phyloP scores from a whole-genome alignment of 2,329 filamentous ascomycete genomes.

The Claviceps maximensis region DNA sequence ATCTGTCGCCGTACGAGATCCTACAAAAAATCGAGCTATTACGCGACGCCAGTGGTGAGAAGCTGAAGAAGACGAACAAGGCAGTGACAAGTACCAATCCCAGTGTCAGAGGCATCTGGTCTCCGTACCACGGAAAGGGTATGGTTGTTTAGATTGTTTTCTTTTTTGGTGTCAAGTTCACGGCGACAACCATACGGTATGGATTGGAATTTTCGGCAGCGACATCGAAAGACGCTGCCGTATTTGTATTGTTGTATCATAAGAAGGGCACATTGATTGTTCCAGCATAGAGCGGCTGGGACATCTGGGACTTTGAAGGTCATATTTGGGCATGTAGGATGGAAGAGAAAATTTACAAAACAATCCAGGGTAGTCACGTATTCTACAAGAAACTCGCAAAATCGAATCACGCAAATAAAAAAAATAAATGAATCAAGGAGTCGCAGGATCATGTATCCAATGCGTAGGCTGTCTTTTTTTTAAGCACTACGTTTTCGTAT shows the following conservation, averaged over 20 bases:
- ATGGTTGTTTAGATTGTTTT: conserved; percentile 31
- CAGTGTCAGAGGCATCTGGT: conserved; percentile 59
- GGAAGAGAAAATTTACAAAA: neutral
- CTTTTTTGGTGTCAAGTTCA: neutral
- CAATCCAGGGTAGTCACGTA: neutral
- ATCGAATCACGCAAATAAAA: neutral
- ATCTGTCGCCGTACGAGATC: conserved; percentile 69
- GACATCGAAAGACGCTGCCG: neutral
- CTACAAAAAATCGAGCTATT: conserved; percentile 64
- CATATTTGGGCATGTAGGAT: neutral
- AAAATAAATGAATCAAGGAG: neutral
- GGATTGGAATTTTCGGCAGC: conserved; percentile 3
- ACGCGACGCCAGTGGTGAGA: conserved; percentile 63
- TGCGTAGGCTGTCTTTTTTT: neutral
- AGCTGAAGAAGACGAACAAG: conserved; percentile 50
- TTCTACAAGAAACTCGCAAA: neutral
- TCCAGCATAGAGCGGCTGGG: conserved; percentile 17
- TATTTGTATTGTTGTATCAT: conserved; percentile 17
- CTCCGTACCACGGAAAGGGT: conserved; percentile 52
- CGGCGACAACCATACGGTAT: neutral
- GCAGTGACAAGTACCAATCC: conserved; percentile 50
- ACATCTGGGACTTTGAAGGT: conserved; percentile 8
- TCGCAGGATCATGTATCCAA: neutral
- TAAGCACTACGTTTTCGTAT: neutral
- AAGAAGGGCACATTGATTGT: conserved; percentile 9